These are phyloP conservation scores for Paramecium tetraurelia DNA, from an alignment of 73 alveolate species.

Conservation along the genomic window DNA sequence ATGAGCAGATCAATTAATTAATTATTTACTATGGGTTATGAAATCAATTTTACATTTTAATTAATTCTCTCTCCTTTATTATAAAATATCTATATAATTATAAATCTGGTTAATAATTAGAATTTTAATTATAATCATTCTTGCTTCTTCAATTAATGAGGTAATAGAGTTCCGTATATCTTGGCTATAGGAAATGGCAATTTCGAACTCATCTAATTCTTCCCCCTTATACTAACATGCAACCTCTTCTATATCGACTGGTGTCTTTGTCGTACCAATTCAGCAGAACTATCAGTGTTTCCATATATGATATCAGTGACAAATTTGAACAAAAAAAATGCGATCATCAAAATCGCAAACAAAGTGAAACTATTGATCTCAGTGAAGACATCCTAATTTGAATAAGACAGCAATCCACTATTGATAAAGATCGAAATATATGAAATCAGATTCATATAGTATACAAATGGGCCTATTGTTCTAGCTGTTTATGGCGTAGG, in stretches of 20 bases:
- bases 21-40: constrained; percentile 52
- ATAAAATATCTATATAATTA: background rate
- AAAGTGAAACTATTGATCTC: constrained; percentile 5
- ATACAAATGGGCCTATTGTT: background rate
- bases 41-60: background rate
- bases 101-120: background rate
- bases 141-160: background rate
- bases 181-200: background rate
- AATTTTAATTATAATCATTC: background rate
- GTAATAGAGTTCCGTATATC: constrained; percentile 29
- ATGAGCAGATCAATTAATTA: constrained; percentile 21
- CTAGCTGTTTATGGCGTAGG: constrained; percentile 34
- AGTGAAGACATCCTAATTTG: background rate
- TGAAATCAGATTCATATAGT: constrained; percentile 12
- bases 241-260: background rate
- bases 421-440: background rate
- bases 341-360: background rate
- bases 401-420: constrained; percentile 12
- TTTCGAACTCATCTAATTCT: background rate
- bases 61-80: background rate
- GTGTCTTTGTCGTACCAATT: background rate
- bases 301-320: background rate
- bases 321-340: constrained; percentile 1
- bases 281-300: background rate
- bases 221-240: background rate